A percentile compares a stretch with the other conserved stretches of the same genome.
Evolutionary conservation across 2,329 filamentous ascomycete species (phyloP).

Genomic region (Chaetomiaceae sp.): DNA sequence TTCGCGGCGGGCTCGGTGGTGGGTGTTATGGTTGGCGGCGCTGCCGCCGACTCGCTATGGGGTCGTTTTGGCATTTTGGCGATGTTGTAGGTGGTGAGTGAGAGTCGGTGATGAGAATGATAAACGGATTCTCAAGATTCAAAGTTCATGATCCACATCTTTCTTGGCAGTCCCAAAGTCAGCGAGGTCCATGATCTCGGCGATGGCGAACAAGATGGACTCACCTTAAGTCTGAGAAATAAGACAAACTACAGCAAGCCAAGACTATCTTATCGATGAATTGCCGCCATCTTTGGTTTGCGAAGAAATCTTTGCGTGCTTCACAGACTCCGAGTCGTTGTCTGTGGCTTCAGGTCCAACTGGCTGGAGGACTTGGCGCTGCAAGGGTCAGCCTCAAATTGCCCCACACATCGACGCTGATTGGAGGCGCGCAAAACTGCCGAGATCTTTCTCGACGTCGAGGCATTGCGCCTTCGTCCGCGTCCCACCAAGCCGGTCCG

Average conservation of each 20-base stretch:
- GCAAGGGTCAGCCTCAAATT: not conserved
- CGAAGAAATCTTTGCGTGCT: no score
- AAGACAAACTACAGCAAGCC: no score
- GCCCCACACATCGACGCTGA: constrained; percentile 8
- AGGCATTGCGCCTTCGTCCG: constrained; percentile 12
- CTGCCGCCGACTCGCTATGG: constrained; percentile 20
- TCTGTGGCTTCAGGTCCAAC: no score
- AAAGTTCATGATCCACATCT: not conserved
- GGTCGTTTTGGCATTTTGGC: constrained; percentile 39
- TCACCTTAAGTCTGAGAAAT: no score
- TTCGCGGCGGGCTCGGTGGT: constrained; percentile 19
- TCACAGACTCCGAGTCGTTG: no score
- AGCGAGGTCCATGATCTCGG: no score
- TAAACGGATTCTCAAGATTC: not conserved
- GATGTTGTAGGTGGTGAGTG: not conserved
- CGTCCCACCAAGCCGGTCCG: constrained; percentile 2
- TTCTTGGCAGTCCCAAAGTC: not conserved
- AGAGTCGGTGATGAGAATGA: not conserved
- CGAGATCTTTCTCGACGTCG: constrained; percentile 21
- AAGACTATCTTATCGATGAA: no score
- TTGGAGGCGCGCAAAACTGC: constrained; percentile 13
- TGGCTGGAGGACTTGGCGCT: not conserved
- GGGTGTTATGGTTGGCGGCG: constrained; percentile 4
- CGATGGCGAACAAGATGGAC: no score
- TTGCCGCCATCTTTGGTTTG: no score